Evolutionary conservation across 257 asterid species (phyloP).

Genomic region (Nicotiana benthamiana): DNA sequence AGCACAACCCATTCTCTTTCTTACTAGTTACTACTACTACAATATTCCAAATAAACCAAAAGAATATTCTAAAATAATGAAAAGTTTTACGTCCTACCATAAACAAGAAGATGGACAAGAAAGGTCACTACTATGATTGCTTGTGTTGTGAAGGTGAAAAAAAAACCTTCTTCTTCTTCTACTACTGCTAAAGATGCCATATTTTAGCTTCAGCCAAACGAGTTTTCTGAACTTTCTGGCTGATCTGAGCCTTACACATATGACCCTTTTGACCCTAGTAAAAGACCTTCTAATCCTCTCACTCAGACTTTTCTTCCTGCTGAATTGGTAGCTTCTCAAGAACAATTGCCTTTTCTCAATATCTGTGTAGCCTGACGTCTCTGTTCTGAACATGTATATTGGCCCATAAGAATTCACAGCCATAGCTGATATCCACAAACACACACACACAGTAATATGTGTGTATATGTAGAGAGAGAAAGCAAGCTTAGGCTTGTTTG

Average conservation of each 20-base stretch:
- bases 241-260: constrained; percentile 33
- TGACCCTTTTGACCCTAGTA: constrained; percentile 37
- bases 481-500: background rate
- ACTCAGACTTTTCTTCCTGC: constrained; percentile 49
- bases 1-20: background rate
- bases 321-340: constrained; percentile 74
- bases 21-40: too few relatives aligned
- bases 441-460: background rate
- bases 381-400: constrained; percentile 18
- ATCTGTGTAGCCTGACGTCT: constrained; percentile 29
- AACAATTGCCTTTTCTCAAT: constrained; percentile 67
- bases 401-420: constrained; percentile 21
- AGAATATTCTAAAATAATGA: background rate
- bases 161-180: constrained; percentile 21
- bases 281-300: constrained; percentile 46
- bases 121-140: background rate
- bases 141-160: constrained; percentile 18
- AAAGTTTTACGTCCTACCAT: constrained; percentile 16
- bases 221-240: constrained; percentile 34
- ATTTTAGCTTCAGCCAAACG: constrained; percentile 41
- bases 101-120: constrained; percentile 26
- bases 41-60: background rate
- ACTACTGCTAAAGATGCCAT: constrained; percentile 31
- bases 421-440: constrained; percentile 12
- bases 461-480: constrained; percentile 4